Conservation (phyloP, 2,329 filamentous ascomycete genomes). For the Dactylellina leptospora region DNA sequence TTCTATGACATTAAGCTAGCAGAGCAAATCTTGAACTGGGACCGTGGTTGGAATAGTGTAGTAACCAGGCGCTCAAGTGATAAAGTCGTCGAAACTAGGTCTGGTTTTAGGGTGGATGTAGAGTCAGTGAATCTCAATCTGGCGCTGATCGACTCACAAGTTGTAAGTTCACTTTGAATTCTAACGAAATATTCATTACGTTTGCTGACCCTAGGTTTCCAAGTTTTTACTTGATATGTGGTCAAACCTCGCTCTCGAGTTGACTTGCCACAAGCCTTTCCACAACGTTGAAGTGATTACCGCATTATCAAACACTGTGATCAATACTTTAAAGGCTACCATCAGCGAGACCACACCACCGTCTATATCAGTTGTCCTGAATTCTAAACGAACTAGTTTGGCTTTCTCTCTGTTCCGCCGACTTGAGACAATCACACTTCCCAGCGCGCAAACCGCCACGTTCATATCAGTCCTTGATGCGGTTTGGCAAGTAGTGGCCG, state of each 20-base stretch:
- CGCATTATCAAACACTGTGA: conserved; percentile 76
- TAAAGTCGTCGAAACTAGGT: conserved; percentile 67
- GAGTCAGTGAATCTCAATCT: conserved; percentile 87
- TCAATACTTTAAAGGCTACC: conserved; percentile 81
- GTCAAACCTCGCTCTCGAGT: conserved; percentile 85
- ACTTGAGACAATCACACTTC: conserved; percentile 61
- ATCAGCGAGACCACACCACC: conserved; percentile 76
- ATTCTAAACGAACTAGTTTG: conserved; percentile 79
- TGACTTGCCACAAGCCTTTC: conserved; percentile 71
- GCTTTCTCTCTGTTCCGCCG: conserved; percentile 83
- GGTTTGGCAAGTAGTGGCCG: conserved; percentile 68
- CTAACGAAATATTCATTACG: background rate
- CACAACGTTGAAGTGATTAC: conserved; percentile 69
- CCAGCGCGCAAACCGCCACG: conserved; percentile 2
- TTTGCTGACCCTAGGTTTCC: background rate
- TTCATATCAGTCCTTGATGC: conserved; percentile 65
- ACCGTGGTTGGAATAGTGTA: conserved; percentile 78
- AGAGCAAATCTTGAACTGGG: conserved; percentile 76
- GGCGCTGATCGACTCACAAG: conserved; percentile 89
- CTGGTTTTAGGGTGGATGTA: conserved; percentile 84
- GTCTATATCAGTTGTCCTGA: conserved; percentile 80
- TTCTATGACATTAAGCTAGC: conserved; percentile 85
- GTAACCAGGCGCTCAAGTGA: conserved; percentile 72
- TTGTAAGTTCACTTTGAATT: conserved; percentile 66
- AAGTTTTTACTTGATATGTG: conserved; percentile 85